Evolutionary conservation across 495 filamentous ascomycete species (phyloP).

Genomic region (Lophiotrema nucula): DNA sequence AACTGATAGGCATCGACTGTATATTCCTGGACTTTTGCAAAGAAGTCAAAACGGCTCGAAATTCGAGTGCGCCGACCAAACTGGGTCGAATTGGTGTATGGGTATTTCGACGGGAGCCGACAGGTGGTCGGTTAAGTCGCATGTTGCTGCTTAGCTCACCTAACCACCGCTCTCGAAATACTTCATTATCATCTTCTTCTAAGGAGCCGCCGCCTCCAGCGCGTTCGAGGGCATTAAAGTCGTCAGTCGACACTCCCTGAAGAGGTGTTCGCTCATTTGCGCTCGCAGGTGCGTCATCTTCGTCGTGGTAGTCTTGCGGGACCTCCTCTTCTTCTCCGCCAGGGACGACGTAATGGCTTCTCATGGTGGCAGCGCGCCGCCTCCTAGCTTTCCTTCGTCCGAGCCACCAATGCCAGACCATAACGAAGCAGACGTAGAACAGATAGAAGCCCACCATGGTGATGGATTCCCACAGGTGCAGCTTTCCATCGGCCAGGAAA

Average conservation of each 20-base stretch:
- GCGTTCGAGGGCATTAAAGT: conserved; percentile 73
- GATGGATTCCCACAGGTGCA: conserved; percentile 84
- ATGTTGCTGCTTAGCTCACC: conserved; percentile 89
- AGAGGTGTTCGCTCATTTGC: conserved; percentile 53
- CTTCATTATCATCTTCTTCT: conserved; percentile 66
- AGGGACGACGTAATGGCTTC: conserved; percentile 68
- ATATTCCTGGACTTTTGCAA: conserved; percentile 76
- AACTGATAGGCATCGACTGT: conserved; percentile 63
- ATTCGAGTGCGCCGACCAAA: conserved; percentile 90
- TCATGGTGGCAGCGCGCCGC: conserved; percentile 64
- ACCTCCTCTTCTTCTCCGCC: conserved; percentile 67
- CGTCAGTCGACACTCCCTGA: conserved; percentile 55
- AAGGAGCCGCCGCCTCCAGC: conserved; percentile 51
- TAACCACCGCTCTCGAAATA: conserved; percentile 67
- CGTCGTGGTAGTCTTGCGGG: conserved; percentile 66
- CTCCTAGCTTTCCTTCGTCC: conserved; percentile 57
- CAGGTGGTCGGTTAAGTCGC: conserved; percentile 71
- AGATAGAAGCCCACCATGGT: conserved; percentile 89
- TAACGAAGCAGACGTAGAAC: conserved; percentile 86
- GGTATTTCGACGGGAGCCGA: conserved; percentile 67
- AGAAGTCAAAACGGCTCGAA: conserved; percentile 80
- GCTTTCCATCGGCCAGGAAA: conserved; percentile 78
- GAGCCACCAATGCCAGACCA: conserved; percentile 88
- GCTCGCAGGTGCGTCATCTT: conserved; percentile 59
- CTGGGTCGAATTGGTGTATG: conserved; percentile 85